Base-by-base conservation (phyloP, 805 yeast species). In the Soucietia sequanensis region DNA sequence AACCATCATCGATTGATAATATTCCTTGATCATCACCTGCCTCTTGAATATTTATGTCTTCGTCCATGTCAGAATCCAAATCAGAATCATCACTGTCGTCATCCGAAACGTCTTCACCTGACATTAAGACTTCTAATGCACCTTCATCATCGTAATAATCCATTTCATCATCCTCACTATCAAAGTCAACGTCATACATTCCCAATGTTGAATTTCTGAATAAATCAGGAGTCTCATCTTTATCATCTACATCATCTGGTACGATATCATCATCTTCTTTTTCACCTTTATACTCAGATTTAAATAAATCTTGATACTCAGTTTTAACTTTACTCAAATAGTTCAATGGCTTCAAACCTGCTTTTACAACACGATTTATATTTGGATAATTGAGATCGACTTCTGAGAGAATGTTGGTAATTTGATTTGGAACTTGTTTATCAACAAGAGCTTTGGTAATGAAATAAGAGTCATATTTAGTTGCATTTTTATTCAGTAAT, bases 121-220 rank as follows among this genome's bases (percentile, higher is more conserved):
- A 55, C 51, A 59, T 50, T 25, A 68, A 68, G 4, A 68, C 80
- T 23, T 62, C 70, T 30, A 65, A 39, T 2, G 56, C 58, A 5
- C 51, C 67, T 26, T 49, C 61, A n/a, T 52, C 62, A 12, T 58
- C 63, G 26, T 55, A 58, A 30, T 51, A 59, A 17, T 70, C 76
- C 16, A 67, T 76, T n/a, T 68, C 77, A 6, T 75, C 81, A 9
- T 76, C 83, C 22, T 80, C 84, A 28, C 76, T 76, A 43, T 78
- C 83, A 23, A 76, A 72, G 33, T 82, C 93, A 25, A 85, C 81
- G 48, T 91, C 97, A 54, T 84, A 91, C 95, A 91, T 90, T 2
- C 96, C 97, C 26, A 91, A 68, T 0, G 97, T 86, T 0, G 97
- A 90, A 54, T 93, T 90, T 25, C 83, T 69, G 58, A 91, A 80